These are phyloP conservation scores for Ogataea pilisensis DNA, from an alignment of 805 yeast genomes.

Conservation along the genomic window DNA sequence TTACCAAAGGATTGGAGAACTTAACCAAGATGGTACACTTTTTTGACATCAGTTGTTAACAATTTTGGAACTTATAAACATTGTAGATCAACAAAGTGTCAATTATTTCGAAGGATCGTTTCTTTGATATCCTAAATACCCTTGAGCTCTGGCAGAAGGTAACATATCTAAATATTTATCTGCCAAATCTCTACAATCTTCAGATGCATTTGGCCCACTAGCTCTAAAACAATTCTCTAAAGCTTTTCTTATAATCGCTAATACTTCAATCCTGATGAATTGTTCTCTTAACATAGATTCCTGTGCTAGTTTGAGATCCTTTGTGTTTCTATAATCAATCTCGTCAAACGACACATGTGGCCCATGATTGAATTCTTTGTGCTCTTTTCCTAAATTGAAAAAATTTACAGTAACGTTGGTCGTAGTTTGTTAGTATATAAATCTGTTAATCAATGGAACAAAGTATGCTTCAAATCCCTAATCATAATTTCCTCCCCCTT, in stretches of 20 bases:
- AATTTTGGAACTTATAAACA: no score
- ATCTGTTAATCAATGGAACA: no score
- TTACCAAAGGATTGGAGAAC: no score
- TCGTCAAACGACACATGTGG: slow-evolving; percentile 80
- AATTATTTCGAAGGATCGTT: slow-evolving; percentile 73
- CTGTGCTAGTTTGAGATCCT: slow-evolving; percentile 68
- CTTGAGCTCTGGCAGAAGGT: slow-evolving; percentile 63
- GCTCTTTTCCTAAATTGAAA: slow-evolving; percentile 1
- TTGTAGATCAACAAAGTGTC: no score
- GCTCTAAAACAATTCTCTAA: slow-evolving; percentile 63
- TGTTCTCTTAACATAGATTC: slow-evolving; percentile 75
- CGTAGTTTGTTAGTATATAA: no score
- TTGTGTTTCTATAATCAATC: slow-evolving; percentile 66
- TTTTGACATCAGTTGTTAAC: no score
- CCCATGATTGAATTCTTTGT: slow-evolving; percentile 35
- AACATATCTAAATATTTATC: slow-evolving; percentile 75
- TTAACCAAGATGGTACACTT: no score
- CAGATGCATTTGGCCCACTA: slow-evolving; percentile 63
- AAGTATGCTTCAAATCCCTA: no score
- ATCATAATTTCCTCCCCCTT: no score
- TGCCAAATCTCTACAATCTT: slow-evolving; percentile 77
- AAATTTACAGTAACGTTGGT: no score
- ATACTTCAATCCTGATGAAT: slow-evolving; percentile 64
- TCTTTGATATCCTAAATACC: slow-evolving; percentile 82
- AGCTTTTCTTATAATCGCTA: slow-evolving; percentile 68